Evolutionary conservation across 331 rosid species (phyloP).

Genomic region (Erythrophleum ivorense): DNA sequence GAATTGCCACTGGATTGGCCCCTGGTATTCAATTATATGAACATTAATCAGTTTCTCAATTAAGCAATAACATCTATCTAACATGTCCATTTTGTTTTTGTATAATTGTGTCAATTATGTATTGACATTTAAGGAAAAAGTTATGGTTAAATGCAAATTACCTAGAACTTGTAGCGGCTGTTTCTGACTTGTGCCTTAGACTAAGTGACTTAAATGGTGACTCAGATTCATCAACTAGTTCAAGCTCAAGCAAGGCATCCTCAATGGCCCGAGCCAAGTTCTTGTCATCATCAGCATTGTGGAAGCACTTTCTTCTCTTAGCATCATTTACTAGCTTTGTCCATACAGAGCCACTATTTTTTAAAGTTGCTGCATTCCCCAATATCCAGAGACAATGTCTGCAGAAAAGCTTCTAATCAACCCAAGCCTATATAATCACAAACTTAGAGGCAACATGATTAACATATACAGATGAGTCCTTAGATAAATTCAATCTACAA

Average conservation of each 20-base stretch:
- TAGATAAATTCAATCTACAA: too few species aligned
- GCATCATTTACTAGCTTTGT: slow-evolving; percentile 53
- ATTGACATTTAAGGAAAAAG: neutral
- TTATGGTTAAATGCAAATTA: neutral
- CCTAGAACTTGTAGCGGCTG: slow-evolving; percentile 15
- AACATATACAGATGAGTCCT: neutral
- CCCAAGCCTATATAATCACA: neutral
- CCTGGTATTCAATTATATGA: too few species aligned
- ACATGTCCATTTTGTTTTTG: neutral
- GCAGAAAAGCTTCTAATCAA: slow-evolving; percentile 7
- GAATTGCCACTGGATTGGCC: too few species aligned
- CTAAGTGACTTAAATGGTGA: slow-evolving; percentile 30
- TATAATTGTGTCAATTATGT: neutral
- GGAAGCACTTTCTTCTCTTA: slow-evolving; percentile 51
- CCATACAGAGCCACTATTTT: slow-evolving; percentile 57
- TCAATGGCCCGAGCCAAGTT: slow-evolving; percentile 49
- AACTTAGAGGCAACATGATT: neutral
- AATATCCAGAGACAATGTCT: slow-evolving; percentile 78
- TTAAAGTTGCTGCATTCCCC: slow-evolving; percentile 63
- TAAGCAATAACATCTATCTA: neutral
- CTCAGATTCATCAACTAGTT: slow-evolving; percentile 36
- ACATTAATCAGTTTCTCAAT: neutral
- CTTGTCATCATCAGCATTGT: slow-evolving; percentile 56
- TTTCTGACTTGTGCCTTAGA: neutral
- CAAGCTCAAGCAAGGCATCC: slow-evolving; percentile 37